Evolutionary conservation across 441 rosid species (phyloP), one percentile per base, ranked within the genome.

Genomic region (Flueggea neowawraea): DNA sequence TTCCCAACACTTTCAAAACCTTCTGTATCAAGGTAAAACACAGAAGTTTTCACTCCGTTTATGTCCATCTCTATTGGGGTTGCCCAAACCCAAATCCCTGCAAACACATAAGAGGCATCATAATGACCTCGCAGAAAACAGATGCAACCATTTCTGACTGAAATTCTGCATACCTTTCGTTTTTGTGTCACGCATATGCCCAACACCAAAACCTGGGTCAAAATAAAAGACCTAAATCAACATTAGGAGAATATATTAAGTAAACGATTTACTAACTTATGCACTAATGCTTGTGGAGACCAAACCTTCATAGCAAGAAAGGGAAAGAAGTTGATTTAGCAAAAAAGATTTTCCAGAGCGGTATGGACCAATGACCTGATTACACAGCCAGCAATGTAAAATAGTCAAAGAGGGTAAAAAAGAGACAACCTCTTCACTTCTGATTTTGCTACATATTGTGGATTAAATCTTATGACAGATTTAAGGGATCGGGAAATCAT

Each of bases 71-170:
- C 98, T 63, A 80, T 4, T 41, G 99, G 98, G 54, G 86, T 77
- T 77, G 98, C 99, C 99, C 99, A 95, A 9, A 89, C 88, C 99
- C 99, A 95, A 69, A 95, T 86, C 65, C 99, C 99, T 95, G 73
- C 47, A 55, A 64, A 57, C 74, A 66, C 16, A 68, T 36, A 70
- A 73, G 44, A 61, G 51, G 52, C 4, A 47, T 41, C 56, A 32
- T n/a, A 60, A 49, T 52, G 39, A 64, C 53, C 52, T 57, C 63
- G 48, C 31, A 61, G 60, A 52, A 61, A 73, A 64, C 3, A 63
- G 52, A 61, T 59, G 54, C 14, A 39, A 9, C 45, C 52, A 12
- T 62, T 61, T 65, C 52, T 17, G 36, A 17, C 11, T 43, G 22
- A 71, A 41, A 47, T n/a, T 51, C 47, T 64, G 3, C 58, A 44